Evolutionary conservation across 257 asterid species (phyloP).

Genomic region (Forsythia viridissima): DNA sequence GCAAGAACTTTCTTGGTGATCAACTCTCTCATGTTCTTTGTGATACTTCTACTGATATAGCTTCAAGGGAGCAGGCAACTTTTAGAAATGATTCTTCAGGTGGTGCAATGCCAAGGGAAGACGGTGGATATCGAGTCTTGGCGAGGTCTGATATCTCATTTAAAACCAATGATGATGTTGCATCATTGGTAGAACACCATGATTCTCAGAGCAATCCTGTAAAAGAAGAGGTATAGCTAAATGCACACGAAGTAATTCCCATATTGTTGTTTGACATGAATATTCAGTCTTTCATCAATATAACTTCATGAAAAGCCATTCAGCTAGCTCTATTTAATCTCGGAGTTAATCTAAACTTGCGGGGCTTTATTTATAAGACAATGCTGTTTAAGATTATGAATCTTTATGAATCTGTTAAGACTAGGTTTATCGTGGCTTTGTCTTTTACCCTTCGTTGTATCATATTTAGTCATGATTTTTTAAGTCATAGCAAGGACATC

Average conservation of each 20-base stretch:
- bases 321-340: conserved; percentile 1
- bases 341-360: not conserved
- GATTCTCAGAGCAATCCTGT: conserved; percentile 35
- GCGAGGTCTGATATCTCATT: conserved; percentile 37
- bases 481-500: not conserved
- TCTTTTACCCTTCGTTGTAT: not conserved
- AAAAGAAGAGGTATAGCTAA: conserved; percentile 63
- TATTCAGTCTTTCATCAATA: not conserved
- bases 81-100: conserved; percentile 35
- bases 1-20: conserved; percentile 38
- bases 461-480: not conserved
- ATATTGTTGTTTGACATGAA: not conserved
- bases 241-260: conserved; percentile 14
- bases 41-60: conserved; percentile 55
- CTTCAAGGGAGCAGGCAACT: conserved; percentile 43
- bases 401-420: not conserved
- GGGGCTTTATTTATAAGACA: not conserved
- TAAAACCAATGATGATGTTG: conserved; percentile 34
- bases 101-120: conserved; percentile 40
- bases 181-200: conserved; percentile 28
- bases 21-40: conserved; percentile 45
- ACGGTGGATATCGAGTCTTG: conserved; percentile 36
- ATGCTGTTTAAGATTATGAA: not conserved
- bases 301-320: not conserved
- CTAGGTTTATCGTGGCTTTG: conserved; percentile 9